Percentiles rank a stretch among this genome's conserved stretches.
phyloP scores from a whole-genome alignment of 2,329 filamentous ascomycete genomes.

The Fusarium domesticum region DNA sequence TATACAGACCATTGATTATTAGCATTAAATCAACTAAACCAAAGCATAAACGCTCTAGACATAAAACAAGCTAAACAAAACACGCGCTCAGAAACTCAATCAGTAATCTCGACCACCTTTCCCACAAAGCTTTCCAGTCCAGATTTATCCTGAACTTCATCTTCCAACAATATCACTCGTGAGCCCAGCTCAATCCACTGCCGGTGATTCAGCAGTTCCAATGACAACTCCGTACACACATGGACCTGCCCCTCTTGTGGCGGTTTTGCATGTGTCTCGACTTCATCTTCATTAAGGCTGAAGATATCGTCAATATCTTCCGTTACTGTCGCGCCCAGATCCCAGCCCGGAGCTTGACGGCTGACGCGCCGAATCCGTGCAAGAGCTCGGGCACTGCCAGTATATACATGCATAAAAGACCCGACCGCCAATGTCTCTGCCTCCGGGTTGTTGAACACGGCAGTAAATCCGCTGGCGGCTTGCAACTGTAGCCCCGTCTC shows the following conservation, averaged over 20 bases:
- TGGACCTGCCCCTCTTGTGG: conserved; percentile 14
- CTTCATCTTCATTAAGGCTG: conserved; percentile 47
- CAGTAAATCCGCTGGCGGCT: conserved; percentile 66
- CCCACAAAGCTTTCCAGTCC: conserved; percentile 73
- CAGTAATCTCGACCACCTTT: conserved; percentile 58
- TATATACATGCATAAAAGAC: conserved; percentile 75
- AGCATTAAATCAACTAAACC: conserved; percentile 5
- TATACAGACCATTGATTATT: conserved; percentile 3
- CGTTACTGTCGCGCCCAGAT: conserved; percentile 27
- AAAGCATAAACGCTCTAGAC: conserved; percentile 6
- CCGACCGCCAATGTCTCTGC: conserved; percentile 63
- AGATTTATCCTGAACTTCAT: conserved; percentile 62
- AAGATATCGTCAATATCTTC: conserved; percentile 57
- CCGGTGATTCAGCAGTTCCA: conserved; percentile 66
- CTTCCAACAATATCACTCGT: conserved; percentile 68
- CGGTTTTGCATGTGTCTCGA: conserved; percentile 35
- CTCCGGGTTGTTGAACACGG: conserved; percentile 64
- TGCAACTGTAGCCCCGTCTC: conserved; percentile 57
- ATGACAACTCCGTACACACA: conserved; percentile 52
- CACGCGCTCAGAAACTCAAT: conserved; percentile 37
- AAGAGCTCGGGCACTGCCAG: conserved; percentile 79
- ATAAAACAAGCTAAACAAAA: conserved; percentile 12
- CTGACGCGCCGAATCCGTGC: conserved; percentile 67
- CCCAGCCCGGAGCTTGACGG: conserved; percentile 22
- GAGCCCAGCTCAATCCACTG: conserved; percentile 74